Evolutionary conservation across 2,329 filamentous ascomycete genomes (phyloP).

Genomic region (Paecilomyces variotii): DNA sequence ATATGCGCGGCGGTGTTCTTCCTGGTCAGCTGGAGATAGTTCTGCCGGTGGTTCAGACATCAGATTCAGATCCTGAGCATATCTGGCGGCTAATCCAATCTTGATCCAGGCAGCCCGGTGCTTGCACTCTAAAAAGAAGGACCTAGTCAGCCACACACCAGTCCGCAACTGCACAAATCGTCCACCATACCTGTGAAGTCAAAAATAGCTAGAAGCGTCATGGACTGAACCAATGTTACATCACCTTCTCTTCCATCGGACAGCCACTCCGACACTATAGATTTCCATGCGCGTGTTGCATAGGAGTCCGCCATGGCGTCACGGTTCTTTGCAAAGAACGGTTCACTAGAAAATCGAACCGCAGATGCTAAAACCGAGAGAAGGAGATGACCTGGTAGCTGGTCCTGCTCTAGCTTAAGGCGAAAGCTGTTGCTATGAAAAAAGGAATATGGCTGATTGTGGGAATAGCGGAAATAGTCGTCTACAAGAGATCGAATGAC

Average conservation of each 20-base stretch:
- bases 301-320: slow-evolving; percentile 19
- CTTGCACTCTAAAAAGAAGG: slow-evolving; percentile 8
- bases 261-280: slow-evolving; percentile 27
- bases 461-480: slow-evolving; percentile 26
- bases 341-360: slow-evolving; percentile 20
- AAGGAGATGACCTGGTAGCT: slow-evolving; percentile 21
- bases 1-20: slow-evolving; percentile 20
- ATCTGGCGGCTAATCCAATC: slow-evolving; percentile 46
- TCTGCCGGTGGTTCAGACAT: slow-evolving; percentile 14
- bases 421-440: slow-evolving; percentile 30
- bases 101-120: slow-evolving; percentile 31
- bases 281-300: slow-evolving; percentile 25
- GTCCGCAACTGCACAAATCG: neutral
- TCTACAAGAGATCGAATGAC: slow-evolving; percentile 14
- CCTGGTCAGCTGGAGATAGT: slow-evolving; percentile 15
- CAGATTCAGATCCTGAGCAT: slow-evolving; percentile 43
- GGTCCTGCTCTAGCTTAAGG: slow-evolving; percentile 13
- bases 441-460: slow-evolving; percentile 33
- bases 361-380: slow-evolving; percentile 25
- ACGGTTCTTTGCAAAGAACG: slow-evolving; percentile 17
- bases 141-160: neutral
- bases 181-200: neutral
- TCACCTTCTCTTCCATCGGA: slow-evolving; percentile 3
- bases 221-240: neutral
- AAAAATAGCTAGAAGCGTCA: neutral